A percentile compares a stretch with the other conserved stretches of the same genome.
Evolutionary conservation across 345 rosid species (phyloP).

Genomic region (Noccaea caerulescens): DNA sequence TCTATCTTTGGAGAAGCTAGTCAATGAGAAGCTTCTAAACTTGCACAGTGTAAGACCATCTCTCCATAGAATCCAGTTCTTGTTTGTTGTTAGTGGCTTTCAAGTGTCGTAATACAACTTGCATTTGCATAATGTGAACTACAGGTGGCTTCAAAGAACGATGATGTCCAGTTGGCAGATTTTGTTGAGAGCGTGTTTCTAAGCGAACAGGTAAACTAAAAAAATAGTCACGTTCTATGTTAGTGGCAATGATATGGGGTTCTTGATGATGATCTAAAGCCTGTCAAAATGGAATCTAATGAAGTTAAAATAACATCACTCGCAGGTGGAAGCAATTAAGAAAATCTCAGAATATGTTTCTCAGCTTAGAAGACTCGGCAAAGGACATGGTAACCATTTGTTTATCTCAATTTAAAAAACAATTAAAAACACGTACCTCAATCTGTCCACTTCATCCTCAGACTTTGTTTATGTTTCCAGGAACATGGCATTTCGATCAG

Average conservation of each 20-base stretch:
- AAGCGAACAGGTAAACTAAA: slow-evolving; percentile 66
- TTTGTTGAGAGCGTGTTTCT: slow-evolving; percentile 71
- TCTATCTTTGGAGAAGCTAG: slow-evolving; percentile 84
- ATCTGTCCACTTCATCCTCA: slow-evolving; percentile 25
- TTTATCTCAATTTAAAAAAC: background rate
- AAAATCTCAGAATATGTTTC: slow-evolving; percentile 70
- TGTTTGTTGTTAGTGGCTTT: slow-evolving; percentile 11
- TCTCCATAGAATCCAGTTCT: background rate
- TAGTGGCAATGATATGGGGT: slow-evolving; percentile 33
- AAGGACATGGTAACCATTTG: slow-evolving; percentile 71
- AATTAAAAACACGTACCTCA: background rate
- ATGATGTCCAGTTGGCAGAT: slow-evolving; percentile 80
- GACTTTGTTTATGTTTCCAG: slow-evolving; percentile 47
- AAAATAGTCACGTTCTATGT: slow-evolving; percentile 33
- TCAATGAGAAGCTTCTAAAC: slow-evolving; percentile 75
- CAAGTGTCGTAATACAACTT: slow-evolving; percentile 11
- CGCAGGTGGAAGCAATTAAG: slow-evolving; percentile 73
- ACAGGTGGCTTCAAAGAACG: slow-evolving; percentile 72
- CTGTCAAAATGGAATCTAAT: slow-evolving; percentile 31
- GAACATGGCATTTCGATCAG: slow-evolving; percentile 95
- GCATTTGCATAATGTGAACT: slow-evolving; percentile 29
- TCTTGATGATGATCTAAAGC: background rate
- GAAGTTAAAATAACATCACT: slow-evolving; percentile 21
- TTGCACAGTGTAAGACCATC: slow-evolving; percentile 64
- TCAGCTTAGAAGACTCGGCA: slow-evolving; percentile 72